phyloP scores from a whole-genome alignment of 176 grass and related monocot species.

The Pontederia paniculata region DNA sequence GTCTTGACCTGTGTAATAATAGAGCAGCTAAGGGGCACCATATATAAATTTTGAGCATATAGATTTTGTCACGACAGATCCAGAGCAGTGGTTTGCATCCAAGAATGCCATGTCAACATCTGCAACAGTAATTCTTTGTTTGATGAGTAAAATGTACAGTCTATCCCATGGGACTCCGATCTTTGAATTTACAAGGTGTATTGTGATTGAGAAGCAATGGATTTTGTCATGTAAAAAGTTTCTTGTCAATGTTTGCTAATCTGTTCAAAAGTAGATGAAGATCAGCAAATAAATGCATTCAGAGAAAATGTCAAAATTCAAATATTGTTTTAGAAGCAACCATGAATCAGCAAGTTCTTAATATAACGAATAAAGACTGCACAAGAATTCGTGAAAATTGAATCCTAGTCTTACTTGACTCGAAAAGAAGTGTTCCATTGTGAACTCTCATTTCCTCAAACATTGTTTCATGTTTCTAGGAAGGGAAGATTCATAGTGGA shows the following conservation, averaged over 20 bases:
- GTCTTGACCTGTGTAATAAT: no score
- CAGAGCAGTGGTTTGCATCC: conserved; percentile 95
- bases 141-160: conserved; percentile 68
- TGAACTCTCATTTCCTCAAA: no score
- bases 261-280: conserved; percentile 22
- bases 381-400: no score
- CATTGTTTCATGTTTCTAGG: no score
- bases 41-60: no score
- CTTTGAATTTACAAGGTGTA: conserved; percentile 72
- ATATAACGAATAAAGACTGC: no score
- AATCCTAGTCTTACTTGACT: no score
- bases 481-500: no score
- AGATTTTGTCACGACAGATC: no score
- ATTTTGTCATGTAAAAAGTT: conserved; percentile 91
- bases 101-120: conserved; percentile 74
- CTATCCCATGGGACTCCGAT: conserved; percentile 77
- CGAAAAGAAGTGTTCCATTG: no score
- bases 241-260: conserved; percentile 86
- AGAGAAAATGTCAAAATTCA: not conserved
- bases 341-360: not conserved
- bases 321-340: not conserved
- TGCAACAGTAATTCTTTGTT: conserved; percentile 51
- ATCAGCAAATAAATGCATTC: not conserved
- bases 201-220: conserved; percentile 83
- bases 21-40: no score